These are phyloP conservation scores for Epichloe scottii DNA, from an alignment of 2,329 filamentous ascomycete species.

Conservation along the genomic window DNA sequence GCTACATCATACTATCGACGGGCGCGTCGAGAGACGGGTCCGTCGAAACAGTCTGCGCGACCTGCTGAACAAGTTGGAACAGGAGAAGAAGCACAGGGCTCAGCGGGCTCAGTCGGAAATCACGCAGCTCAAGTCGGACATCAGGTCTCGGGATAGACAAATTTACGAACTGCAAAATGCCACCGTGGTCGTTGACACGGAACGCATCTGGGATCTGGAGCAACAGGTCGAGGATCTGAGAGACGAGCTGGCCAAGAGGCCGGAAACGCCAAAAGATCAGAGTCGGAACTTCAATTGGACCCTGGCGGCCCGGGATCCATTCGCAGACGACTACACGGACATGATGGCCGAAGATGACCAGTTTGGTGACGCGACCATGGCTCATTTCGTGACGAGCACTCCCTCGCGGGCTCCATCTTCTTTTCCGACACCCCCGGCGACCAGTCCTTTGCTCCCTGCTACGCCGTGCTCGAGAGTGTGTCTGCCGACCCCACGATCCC, in stretches of 20 bases:
- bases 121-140: slow-evolving; percentile 31
- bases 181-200: slow-evolving; percentile 36
- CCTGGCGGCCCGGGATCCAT: slow-evolving; percentile 34
- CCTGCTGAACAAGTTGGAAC: slow-evolving; percentile 41
- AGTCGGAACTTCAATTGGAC: slow-evolving; percentile 35
- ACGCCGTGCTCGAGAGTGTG: slow-evolving; percentile 23
- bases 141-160: slow-evolving; percentile 38
- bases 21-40: slow-evolving; percentile 43
- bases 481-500: slow-evolving; percentile 10
- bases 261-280: slow-evolving; percentile 1
- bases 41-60: slow-evolving; percentile 44
- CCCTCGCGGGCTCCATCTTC: slow-evolving; percentile 32
- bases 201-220: slow-evolving; percentile 30
- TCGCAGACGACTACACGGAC: slow-evolving; percentile 29
- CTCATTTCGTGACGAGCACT: slow-evolving; percentile 39
- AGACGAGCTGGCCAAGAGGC: slow-evolving; percentile 18
- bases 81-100: slow-evolving; percentile 30
- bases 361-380: slow-evolving; percentile 39
- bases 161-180: slow-evolving; percentile 40
- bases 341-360: slow-evolving; percentile 19
- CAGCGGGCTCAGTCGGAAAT: slow-evolving; percentile 33
- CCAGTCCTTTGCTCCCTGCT: slow-evolving; percentile 29
- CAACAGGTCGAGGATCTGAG: slow-evolving; percentile 25
- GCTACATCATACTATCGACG: slow-evolving; percentile 43
- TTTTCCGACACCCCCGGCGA: slow-evolving; percentile 43